These are phyloP conservation scores for Typha latifolia DNA, from an alignment of 176 grass and related monocot genomes.

Conservation along the genomic window DNA sequence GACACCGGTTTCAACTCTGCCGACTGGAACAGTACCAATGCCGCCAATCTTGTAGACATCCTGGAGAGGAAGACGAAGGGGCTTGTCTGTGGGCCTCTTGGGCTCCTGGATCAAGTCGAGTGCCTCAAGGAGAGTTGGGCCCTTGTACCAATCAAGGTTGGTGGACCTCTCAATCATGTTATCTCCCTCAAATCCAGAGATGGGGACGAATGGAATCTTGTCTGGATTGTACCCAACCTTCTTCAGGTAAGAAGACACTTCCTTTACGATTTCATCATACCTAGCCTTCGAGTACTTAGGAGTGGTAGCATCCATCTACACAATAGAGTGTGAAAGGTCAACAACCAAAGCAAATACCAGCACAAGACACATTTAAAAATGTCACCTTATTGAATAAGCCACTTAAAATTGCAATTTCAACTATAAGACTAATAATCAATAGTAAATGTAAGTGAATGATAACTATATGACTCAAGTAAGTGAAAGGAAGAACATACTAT, in stretches of 20 bases:
- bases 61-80: conserved; percentile 6
- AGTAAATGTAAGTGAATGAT: no score
- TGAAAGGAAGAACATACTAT: no score
- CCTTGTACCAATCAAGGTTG: no score
- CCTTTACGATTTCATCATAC: conserved; percentile 13
- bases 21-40: conserved; percentile 1
- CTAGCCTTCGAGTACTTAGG: conserved; percentile 1
- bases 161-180: background rate
- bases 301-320: conserved; percentile 8
- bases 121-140: no score
- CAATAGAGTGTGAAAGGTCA: background rate
- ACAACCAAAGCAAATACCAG: no score
- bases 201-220: background rate
- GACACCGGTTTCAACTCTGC: background rate
- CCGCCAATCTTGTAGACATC: conserved; percentile 13
- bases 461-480: no score
- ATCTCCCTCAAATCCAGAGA: conserved; percentile 1
- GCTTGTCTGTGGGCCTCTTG: conserved; percentile 12
- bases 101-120: no score
- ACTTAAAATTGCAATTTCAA: no score
- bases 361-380: no score
- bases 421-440: no score
- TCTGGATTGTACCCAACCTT: conserved; percentile 1
- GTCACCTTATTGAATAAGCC: no score
- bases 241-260: conserved; percentile 5